phyloP scores from a whole-genome alignment of 352 stramenopile species.

The Globisporangium parvum region DNA sequence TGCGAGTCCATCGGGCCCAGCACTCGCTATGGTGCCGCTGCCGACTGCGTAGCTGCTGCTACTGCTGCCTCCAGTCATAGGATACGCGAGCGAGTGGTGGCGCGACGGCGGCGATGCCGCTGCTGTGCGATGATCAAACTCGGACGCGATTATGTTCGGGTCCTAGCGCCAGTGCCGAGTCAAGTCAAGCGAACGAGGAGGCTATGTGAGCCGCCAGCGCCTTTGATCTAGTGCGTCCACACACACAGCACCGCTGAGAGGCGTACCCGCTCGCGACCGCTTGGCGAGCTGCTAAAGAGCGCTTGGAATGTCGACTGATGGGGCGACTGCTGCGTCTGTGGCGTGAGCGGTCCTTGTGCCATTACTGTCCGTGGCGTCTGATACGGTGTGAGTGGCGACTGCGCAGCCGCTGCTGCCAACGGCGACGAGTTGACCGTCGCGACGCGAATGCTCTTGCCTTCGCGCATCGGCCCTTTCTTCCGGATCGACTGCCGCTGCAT shows the following conservation, averaged over 20 bases:
- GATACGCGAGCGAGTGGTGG: conserved; percentile 40
- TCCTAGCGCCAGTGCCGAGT: neutral
- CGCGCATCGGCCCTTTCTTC: conserved; percentile 77
- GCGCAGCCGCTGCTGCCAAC: conserved; percentile 12
- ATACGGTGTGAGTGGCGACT: conserved; percentile 5
- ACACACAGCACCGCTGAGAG: neutral
- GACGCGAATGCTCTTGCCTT: conserved; percentile 77
- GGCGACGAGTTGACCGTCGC: conserved; percentile 48
- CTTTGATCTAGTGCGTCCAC: neutral
- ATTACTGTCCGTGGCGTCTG: neutral
- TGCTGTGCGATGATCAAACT: conserved; percentile 35
- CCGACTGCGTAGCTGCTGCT: conserved; percentile 19
- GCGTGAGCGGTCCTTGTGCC: conserved; percentile 13
- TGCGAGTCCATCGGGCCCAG: conserved; percentile 17
- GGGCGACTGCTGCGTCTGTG: conserved; percentile 26
- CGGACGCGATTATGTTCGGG: conserved; percentile 19
- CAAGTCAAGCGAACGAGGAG: neutral
- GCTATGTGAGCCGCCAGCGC: neutral
- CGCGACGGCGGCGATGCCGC: conserved; percentile 22
- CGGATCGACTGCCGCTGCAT: conserved; percentile 85
- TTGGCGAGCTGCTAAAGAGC: conserved; percentile 34
- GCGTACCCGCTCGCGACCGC: conserved; percentile 32
- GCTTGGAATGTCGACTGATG: conserved; percentile 50
- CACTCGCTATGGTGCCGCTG: conserved; percentile 8
- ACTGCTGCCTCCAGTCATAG: conserved; percentile 14